A percentile compares a stretch with the other conserved stretches of the same genome.
These are phyloP conservation scores for Choiromyces venosus DNA, from an alignment of 495 filamentous ascomycete genomes.

Conservation along the genomic window DNA sequence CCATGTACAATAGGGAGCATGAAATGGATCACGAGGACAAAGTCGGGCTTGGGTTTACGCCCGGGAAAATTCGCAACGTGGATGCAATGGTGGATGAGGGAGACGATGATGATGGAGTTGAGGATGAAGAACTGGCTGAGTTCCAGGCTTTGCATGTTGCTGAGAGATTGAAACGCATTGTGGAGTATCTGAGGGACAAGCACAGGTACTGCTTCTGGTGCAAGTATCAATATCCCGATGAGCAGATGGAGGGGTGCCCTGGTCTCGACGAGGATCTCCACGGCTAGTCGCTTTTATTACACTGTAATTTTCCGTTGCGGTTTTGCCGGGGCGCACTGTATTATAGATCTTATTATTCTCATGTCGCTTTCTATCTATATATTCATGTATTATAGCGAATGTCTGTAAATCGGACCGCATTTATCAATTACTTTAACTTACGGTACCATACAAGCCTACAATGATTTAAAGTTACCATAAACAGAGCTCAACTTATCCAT, in stretches of 20 bases:
- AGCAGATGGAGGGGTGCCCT: constrained; percentile 79
- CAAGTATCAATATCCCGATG: constrained; percentile 70
- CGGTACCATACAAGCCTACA: background rate
- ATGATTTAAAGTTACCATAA: background rate
- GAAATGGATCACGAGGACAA: constrained; percentile 56
- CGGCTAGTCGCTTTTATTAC: constrained; percentile 51
- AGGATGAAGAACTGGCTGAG: constrained; percentile 77
- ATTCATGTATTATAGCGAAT: background rate
- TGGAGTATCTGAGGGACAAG: constrained; percentile 61
- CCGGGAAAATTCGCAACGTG: background rate
- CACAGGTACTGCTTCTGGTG: constrained; percentile 96
- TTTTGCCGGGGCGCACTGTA: background rate
- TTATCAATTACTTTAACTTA: background rate
- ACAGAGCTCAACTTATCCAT: background rate
- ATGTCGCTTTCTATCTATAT: background rate
- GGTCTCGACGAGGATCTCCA: constrained; percentile 89
- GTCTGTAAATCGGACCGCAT: background rate
- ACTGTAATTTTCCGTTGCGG: background rate
- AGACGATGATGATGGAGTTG: constrained; percentile 62
- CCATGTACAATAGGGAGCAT: constrained; percentile 49
- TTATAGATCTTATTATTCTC: background rate
- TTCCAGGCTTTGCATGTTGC: constrained; percentile 64
- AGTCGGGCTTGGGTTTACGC: constrained; percentile 49
- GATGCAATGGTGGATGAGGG: constrained; percentile 44
- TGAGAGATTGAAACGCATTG: constrained; percentile 60